Evolutionary conservation across 2,329 filamentous ascomycete species (phyloP).

Genomic region (Torrubiellomyces zombiae): DNA sequence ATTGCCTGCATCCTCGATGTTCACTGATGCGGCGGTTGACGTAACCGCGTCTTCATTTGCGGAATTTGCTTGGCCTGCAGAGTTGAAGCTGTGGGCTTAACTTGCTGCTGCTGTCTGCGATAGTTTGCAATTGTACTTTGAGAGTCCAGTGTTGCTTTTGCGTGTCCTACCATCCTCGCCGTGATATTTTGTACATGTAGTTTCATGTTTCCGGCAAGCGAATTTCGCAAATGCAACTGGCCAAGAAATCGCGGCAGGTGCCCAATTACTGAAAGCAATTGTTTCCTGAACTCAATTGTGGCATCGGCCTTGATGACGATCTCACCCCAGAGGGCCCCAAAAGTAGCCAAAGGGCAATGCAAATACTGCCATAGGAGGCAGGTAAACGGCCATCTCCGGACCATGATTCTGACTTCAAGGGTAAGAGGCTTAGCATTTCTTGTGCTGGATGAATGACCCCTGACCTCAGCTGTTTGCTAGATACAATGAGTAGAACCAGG

Average conservation of each 20-base stretch:
- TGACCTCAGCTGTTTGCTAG: too few relatives aligned
- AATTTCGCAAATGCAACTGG: background rate
- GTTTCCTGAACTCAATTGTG: background rate
- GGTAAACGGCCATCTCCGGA: background rate
- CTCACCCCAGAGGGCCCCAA: constrained; percentile 1
- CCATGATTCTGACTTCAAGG: background rate
- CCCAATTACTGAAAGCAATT: background rate
- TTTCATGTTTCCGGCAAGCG: background rate
- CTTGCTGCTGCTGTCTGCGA: too few relatives aligned
- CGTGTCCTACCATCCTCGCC: constrained; percentile 1
- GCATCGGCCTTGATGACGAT: background rate
- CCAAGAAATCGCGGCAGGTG: background rate
- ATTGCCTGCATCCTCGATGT: too few relatives aligned
- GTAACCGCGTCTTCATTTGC: too few relatives aligned
- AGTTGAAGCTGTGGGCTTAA: too few relatives aligned
- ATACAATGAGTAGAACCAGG: too few relatives aligned
- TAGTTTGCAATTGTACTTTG: background rate
- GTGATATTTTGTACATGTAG: constrained; percentile 2
- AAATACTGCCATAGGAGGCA: constrained; percentile 1
- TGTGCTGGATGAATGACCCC: too few relatives aligned
- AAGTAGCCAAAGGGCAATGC: constrained; percentile 1
- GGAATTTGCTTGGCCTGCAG: too few relatives aligned
- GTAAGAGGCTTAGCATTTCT: too few relatives aligned
- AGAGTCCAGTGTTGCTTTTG: background rate
- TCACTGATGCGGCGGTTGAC: too few relatives aligned